Percentiles rank a stretch among this genome's conserved stretches.
phyloP scores from a whole-genome alignment of 495 filamentous ascomycete species.

The Chlorociboria aeruginascens region DNA sequence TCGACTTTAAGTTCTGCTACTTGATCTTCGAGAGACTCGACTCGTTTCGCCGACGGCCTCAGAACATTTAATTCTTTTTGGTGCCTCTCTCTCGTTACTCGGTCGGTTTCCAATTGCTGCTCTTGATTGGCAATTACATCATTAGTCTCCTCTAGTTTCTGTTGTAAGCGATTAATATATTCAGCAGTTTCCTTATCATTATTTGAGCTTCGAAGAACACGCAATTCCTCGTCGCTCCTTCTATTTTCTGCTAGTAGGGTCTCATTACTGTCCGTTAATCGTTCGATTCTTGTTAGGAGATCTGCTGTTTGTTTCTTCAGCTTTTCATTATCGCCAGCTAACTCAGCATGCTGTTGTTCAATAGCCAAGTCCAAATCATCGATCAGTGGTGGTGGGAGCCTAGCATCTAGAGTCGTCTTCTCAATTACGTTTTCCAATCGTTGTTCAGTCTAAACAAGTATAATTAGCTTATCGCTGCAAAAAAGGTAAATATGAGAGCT shows the following conservation, averaged over 20 bases:
- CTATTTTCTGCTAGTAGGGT: conserved; percentile 48
- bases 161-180: conserved; percentile 25
- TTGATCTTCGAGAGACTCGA: conserved; percentile 37
- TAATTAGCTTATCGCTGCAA: not conserved
- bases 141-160: conserved; percentile 16
- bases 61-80: conserved; percentile 49
- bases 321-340: conserved; percentile 34
- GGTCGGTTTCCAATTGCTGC: conserved; percentile 34
- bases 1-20: conserved; percentile 57
- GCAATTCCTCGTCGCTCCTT: conserved; percentile 32
- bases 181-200: conserved; percentile 5
- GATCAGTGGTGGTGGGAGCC: conserved; percentile 13
- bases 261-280: conserved; percentile 48
- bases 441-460: not conserved
- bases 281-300: conserved; percentile 42
- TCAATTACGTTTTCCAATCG: not conserved
- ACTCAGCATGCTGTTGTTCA: conserved; percentile 36
- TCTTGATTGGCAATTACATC: conserved; percentile 49
- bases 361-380: conserved; percentile 40
- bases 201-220: conserved; percentile 18
- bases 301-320: conserved; percentile 39
- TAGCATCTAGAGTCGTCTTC: conserved; percentile 21
- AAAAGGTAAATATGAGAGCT: not conserved
- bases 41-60: conserved; percentile 31
- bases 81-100: conserved; percentile 32